These are phyloP conservation scores for Schizosaccharomyces octosporus DNA, from an alignment of 805 yeast species.

Conservation along the genomic window DNA sequence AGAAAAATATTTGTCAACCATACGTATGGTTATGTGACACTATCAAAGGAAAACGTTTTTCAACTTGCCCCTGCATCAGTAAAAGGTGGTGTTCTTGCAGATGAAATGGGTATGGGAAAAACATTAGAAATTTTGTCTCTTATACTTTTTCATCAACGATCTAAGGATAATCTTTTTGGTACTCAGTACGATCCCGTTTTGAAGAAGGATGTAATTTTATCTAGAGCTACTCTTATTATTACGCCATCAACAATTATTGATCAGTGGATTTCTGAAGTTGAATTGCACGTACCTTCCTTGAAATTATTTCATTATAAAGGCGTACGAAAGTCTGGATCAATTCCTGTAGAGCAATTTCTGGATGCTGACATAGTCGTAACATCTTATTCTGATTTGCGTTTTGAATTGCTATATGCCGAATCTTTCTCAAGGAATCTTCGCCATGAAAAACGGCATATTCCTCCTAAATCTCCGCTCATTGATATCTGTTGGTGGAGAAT, in stretches of 20 bases:
- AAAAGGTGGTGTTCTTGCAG: constrained; percentile 48
- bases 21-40: constrained; percentile 1
- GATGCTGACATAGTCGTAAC: constrained; percentile 58
- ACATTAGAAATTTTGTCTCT: constrained; percentile 65
- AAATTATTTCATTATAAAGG: constrained; percentile 31
- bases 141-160: constrained; percentile 34
- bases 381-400: constrained; percentile 44
- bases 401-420: constrained; percentile 62
- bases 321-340: constrained; percentile 6
- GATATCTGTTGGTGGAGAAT: constrained; percentile 72
- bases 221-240: constrained; percentile 55
- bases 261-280: constrained; percentile 70
- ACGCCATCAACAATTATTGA: constrained; percentile 63
- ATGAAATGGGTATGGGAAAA: constrained; percentile 95
- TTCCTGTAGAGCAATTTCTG: constrained; percentile 28
- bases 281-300: constrained; percentile 32
- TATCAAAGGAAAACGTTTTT: background rate
- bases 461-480: constrained; percentile 44
- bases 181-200: constrained; percentile 13
- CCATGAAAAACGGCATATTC: constrained; percentile 5
- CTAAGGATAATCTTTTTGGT: constrained; percentile 6
- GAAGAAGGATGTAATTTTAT: constrained; percentile 22
- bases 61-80: constrained; percentile 13
- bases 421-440: constrained; percentile 19
- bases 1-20: background rate